Base-by-base conservation (phyloP, 805 yeast species). In the Lipomyces sp. region DNA sequence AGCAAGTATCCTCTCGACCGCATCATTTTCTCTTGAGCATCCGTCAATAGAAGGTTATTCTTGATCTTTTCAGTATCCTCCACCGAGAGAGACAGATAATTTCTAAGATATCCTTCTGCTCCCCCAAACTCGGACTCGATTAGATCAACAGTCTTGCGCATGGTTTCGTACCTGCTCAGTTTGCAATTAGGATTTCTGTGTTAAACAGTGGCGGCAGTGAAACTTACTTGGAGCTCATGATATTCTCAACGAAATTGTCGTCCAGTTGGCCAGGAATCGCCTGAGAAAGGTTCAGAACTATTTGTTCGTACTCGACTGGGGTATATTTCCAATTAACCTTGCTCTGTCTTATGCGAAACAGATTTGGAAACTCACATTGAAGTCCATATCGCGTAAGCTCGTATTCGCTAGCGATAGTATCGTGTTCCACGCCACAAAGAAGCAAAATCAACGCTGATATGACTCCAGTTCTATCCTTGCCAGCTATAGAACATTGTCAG, bases 401-500 rank as follows among this genome's bases (percentile, higher is more conserved):
- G 61, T 86, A 87, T 62, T 87, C 96, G 21, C 42, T 75, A 1
- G 86, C 80, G 35, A 86, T 73, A 1, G 81, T 78, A 57, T 78
- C 77, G 14, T 74, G 71, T 53, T 83, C 86, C 2, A 86, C 85
- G 0, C 85, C 89, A 6, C 77, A 67, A 7, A 85, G 65, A 19
- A 79, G 67, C 40, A 86, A 71, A 5, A 86, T 70, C 54, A 87
- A 65, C 81, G 86, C 84, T 2, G 82, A 77, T 57, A 84, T 64
- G 14, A 86, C 72, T 0, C 95, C 95, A 0, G 95, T 86, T 39
- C 95, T 75, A 64, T 86, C 95, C 65, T 86, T 86, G 2, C 95
- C 95, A 1, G 90, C 43, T 26, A 26, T 26, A 7, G 10, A 7
- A 26, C 29, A 26, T 7, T 26, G 29, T 26, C 29, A 26, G 29